Base-by-base conservation (phyloP, 495 filamentous ascomycete species). In the Daldinia bambusicola region DNA sequence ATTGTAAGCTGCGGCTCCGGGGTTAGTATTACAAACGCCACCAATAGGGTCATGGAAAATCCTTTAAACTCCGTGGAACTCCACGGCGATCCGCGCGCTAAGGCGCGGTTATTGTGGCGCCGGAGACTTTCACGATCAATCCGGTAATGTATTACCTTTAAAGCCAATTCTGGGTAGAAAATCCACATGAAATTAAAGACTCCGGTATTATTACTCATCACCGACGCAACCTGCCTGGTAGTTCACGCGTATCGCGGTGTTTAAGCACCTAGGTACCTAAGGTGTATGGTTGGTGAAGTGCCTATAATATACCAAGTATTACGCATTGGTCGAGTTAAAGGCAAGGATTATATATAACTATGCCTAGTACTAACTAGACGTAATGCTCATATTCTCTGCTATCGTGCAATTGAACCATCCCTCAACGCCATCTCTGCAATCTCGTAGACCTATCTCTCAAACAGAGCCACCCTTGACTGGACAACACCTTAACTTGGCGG, bases 61-160 rank as follows among this genome's bases (percentile, higher is more conserved):
- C 16, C 16, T 20, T 22, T 18, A 48, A 48, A 48, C 43, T 48
- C 43, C 43, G 43, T 48, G 43, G 60, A 63, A 51, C n/a, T 4
- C 58, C 41, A 26, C 36, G 50, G 50, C n/a, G 10, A 9, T 45
- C 52, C 38, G 50, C 40, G 59, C 18, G 58, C 26, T 26, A 26
- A 58, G 55, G 58, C 58, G 66, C 57, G 56, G 61, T 6, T 43
- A 59, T 41, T 10, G n/a, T 16, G 43, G 31, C 55, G 20, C 55
- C 55, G 20, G 10, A 10, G 12, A 12, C 16, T 32, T 32, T 52
- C 4, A 22, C 13, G 30, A 16, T 32, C 18, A 38, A 16, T 6
- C 4, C 16, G 5, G 40, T 12, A 41, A 16, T n/a, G 14, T 0
- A 5, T 1, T 41, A 16, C 7, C 2, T 43, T 43, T 43, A 1